Percentiles rank a stretch among this genome's conserved stretches.
Evolutionary conservation across 192 early-diverging fungal genomes (phyloP).

Genomic region (Gonapodya sp.): DNA sequence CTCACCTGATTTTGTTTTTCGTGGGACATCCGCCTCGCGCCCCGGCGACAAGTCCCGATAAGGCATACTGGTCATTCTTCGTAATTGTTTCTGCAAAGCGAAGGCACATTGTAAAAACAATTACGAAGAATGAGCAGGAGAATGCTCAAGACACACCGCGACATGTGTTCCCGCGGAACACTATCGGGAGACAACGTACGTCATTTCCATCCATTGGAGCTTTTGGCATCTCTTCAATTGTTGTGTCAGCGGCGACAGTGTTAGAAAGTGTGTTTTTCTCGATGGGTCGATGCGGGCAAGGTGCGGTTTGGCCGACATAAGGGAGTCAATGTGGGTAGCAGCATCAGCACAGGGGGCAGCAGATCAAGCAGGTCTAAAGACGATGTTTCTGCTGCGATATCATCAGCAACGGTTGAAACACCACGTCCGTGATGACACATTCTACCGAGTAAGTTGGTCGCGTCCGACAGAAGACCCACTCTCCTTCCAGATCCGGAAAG

Average conservation of each 20-base stretch:
- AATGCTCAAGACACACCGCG: too few relatives aligned
- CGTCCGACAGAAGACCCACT: neutral
- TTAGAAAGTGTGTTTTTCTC: neutral
- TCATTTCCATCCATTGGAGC: neutral
- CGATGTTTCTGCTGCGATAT: neutral
- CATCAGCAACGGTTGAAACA: neutral
- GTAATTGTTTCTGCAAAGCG: neutral
- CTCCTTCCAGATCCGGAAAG: neutral
- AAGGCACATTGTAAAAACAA: neutral
- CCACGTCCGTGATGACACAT: neutral
- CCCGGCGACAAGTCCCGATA: neutral
- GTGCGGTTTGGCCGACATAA: too few relatives aligned
- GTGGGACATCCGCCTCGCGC: neutral
- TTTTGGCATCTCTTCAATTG: neutral
- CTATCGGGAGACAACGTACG: neutral
- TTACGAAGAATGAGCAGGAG: neutral
- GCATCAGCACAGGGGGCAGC: neutral
- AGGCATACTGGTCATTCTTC: neutral
- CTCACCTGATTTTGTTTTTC: neutral
- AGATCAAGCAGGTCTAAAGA: neutral
- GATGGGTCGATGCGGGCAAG: neutral
- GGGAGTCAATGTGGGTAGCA: too few relatives aligned
- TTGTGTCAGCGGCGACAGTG: neutral
- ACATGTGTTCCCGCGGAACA: neutral
- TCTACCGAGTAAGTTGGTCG: neutral